Base-by-base conservation (phyloP, 225 moss, liverwort and hornwort genomes). In the Anthoceros angustus region DNA sequence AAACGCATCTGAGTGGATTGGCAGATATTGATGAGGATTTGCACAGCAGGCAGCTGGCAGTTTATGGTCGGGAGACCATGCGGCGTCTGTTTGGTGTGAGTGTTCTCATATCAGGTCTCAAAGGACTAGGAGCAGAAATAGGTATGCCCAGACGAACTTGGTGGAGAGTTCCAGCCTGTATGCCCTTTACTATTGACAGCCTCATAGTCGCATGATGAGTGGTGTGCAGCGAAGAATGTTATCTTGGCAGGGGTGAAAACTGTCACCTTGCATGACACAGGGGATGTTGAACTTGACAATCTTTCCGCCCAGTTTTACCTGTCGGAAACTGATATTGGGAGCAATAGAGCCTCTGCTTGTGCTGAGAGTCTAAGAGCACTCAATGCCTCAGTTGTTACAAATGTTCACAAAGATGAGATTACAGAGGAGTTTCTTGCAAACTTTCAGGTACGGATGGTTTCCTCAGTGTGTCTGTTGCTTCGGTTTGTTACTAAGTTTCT, bases 41-140 rank as follows among this genome's bases (percentile, higher is more conserved):
- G 12, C 91, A 95, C 71, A 95, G 95, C 77, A 86, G 95, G 66
- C 95, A 95, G 88, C 95, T 95, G 42, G 95, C 95, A 20, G 95
- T 95, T 0, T 91, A 95, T 72, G 95, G 95, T 0, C 79, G 95
- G 18, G 95, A 95, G 78, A 95, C 95, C 9, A 95, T 95, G 95
- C 84, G 95, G 73, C 95, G 95, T 8, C 72, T 95, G 40, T 95
- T 95, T 66, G 95, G 95, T 42, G 91, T 90, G 9, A 76, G 83
- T 15, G 88, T 95, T 41, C 86, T 95, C 63, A 68, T 95, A 0
- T 85, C 88, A 8, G 91, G 95, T 0, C 74, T 95, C n/a, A 85
- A 81, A 66, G 95, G 95, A 9, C 83, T 95, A 10, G 91, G 95
- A 10, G 91, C 79, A 0, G 95, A 95, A 76, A 82, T 95, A 39